These are phyloP conservation scores for Agaricus subrufescens DNA, from an alignment of 768 basidiomycete species.

Conservation along the genomic window DNA sequence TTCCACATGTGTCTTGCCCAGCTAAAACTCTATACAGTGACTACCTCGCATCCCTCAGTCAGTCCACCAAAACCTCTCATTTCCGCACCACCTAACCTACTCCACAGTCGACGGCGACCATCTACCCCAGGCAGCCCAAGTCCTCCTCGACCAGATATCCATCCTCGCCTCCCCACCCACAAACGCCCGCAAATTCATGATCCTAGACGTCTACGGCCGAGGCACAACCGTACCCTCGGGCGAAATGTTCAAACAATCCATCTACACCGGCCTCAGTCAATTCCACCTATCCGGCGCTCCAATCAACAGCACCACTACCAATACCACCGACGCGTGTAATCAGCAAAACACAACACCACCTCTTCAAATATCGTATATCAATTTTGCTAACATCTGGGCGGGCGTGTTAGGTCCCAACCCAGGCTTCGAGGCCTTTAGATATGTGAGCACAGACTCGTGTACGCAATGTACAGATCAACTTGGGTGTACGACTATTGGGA, in stretches of 20 bases:
- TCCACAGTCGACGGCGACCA: slow-evolving; percentile 39
- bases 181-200: slow-evolving; percentile 43
- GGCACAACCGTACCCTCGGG: slow-evolving; percentile 35
- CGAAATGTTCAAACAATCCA: slow-evolving; percentile 40
- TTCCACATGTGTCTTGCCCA: not conserved
- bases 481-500: slow-evolving; percentile 25
- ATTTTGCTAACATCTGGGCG: slow-evolving; percentile 47
- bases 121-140: slow-evolving; percentile 38
- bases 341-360: not conserved
- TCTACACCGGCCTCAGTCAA: slow-evolving; percentile 36
- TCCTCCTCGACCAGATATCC: slow-evolving; percentile 38
- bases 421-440: slow-evolving; percentile 45
- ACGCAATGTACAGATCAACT: slow-evolving; percentile 22
- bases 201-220: slow-evolving; percentile 47
- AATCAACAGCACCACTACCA: slow-evolving; percentile 7
- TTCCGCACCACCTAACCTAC: not conserved
- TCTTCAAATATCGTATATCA: slow-evolving; percentile 39
- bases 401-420: slow-evolving; percentile 39
- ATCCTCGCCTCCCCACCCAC: slow-evolving; percentile 46
- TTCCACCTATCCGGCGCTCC: slow-evolving; percentile 20
- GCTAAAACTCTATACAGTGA: slow-evolving; percentile 26
- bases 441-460: slow-evolving; percentile 32
- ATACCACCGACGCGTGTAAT: slow-evolving; percentile 11
- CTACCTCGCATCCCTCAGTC: slow-evolving; percentile 38
- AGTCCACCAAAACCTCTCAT: slow-evolving; percentile 1